These are phyloP conservation scores for Leptodontidium sp. DNA, from an alignment of 2,329 filamentous ascomycete species.

Conservation along the genomic window DNA sequence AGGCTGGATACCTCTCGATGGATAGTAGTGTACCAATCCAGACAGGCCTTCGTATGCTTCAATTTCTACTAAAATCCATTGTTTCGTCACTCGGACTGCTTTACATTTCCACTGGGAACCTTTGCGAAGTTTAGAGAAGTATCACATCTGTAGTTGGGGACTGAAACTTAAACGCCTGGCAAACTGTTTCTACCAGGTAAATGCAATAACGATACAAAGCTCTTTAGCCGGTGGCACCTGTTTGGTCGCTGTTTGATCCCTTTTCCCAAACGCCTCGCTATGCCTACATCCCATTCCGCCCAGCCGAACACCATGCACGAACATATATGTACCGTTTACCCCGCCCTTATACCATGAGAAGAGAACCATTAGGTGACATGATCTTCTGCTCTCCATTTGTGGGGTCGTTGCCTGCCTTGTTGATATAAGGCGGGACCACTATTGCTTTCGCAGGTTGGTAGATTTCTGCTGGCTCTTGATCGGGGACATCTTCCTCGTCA, in stretches of 20 bases:
- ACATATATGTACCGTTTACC: not conserved
- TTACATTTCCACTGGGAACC: too few relatives aligned
- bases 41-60: too few relatives aligned
- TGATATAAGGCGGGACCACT: constrained; percentile 40
- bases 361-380: constrained; percentile 28
- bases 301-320: not conserved
- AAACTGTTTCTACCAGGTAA: not conserved
- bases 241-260: not conserved
- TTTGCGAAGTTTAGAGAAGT: not conserved
- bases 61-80: too few relatives aligned
- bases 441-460: constrained; percentile 44
- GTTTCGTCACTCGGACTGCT: too few relatives aligned
- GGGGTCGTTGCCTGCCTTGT: constrained; percentile 31
- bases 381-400: constrained; percentile 29
- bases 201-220: constrained; percentile 7
- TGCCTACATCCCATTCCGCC: constrained; percentile 17
- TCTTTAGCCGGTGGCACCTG: not conserved
- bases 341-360: constrained; percentile 38
- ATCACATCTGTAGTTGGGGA: not conserved
- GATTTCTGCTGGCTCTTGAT: constrained; percentile 28
- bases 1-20: too few relatives aligned
- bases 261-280: constrained; percentile 33
- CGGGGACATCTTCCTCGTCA: constrained; percentile 35
- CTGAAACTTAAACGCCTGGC: not conserved
- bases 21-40: too few relatives aligned